Evolutionary conservation across 2,329 filamentous ascomycete genomes (phyloP).

Genomic region (Phialophora verrucosa): DNA sequence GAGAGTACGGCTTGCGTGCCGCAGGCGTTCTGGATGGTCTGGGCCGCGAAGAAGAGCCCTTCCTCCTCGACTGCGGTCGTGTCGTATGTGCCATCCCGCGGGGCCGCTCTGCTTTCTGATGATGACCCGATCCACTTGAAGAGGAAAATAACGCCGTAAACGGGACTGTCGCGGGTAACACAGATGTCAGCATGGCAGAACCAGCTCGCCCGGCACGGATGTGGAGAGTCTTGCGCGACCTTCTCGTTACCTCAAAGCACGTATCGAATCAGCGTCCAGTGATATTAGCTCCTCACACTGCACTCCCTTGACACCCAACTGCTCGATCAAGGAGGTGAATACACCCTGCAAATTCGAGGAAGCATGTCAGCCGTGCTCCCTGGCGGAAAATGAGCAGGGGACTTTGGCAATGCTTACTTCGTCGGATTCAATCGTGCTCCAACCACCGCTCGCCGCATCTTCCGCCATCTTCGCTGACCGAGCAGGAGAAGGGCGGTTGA

Average conservation of each 20-base stretch:
- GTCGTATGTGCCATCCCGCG: slow-evolving; percentile 83
- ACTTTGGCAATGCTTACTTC: slow-evolving; percentile 66
- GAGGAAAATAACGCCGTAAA: slow-evolving; percentile 97
- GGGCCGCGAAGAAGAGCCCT: slow-evolving; percentile 79
- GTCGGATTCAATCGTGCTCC: slow-evolving; percentile 98
- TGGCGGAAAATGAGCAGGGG: not conserved
- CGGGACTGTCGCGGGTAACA: slow-evolving; percentile 58
- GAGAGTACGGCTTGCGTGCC: slow-evolving; percentile 94
- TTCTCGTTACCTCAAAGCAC: slow-evolving; percentile 49
- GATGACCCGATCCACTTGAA: slow-evolving; percentile 77
- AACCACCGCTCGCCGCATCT: slow-evolving; percentile 62
- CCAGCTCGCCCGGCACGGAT: not conserved
- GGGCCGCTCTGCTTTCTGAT: slow-evolving; percentile 69
- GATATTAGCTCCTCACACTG: slow-evolving; percentile 97
- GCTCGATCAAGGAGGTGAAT: slow-evolving; percentile 94
- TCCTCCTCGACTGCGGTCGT: slow-evolving; percentile 69
- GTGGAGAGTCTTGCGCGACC: slow-evolving; percentile 23
- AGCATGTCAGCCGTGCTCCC: slow-evolving; percentile 18
- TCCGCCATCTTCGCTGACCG: slow-evolving; percentile 63
- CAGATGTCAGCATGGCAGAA: slow-evolving; percentile 23
- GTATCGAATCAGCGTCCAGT: slow-evolving; percentile 71
- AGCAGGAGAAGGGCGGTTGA: not conserved
- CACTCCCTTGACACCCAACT: slow-evolving; percentile 87
- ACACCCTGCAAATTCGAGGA: slow-evolving; percentile 68
- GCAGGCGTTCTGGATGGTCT: slow-evolving; percentile 98